Percentiles rank a stretch among this genome's conserved stretches.
Conservation (phyloP, 2,329 filamentous ascomycete genomes). For the Nemania abortiva region DNA sequence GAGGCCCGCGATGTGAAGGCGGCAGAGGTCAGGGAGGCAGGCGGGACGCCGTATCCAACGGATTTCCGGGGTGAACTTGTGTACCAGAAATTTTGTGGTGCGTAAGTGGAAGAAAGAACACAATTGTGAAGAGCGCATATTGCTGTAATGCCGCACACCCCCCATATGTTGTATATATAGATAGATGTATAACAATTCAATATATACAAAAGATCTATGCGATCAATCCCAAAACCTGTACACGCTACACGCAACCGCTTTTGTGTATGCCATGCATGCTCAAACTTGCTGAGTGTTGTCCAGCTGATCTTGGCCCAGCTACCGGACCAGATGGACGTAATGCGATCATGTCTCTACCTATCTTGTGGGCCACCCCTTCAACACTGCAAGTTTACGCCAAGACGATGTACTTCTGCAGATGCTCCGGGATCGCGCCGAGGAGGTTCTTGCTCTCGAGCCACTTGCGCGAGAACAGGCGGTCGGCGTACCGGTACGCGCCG, state of each 20-base stretch:
- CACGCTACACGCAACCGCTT: constrained; percentile 6
- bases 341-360: background rate
- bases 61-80: constrained; percentile 43
- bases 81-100: constrained; percentile 52
- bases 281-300: background rate
- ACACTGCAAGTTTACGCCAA: constrained; percentile 69
- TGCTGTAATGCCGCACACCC: constrained; percentile 37
- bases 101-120: constrained; percentile 1
- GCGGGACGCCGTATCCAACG: constrained; percentile 40
- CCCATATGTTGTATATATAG: constrained; percentile 28
- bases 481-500: constrained; percentile 97
- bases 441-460: constrained; percentile 92
- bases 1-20: no score
- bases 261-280: constrained; percentile 2
- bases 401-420: constrained; percentile 93
- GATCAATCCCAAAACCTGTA: constrained; percentile 4
- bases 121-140: constrained; percentile 1
- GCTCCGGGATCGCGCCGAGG: constrained; percentile 82
- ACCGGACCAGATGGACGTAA: constrained; percentile 1
- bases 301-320: background rate
- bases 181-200: constrained; percentile 35
- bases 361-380: constrained; percentile 2
- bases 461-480: constrained; percentile 89
- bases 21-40: constrained; percentile 51
- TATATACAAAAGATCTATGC: constrained; percentile 41